Conservation (phyloP, 2,329 filamentous ascomycete genomes). For the Arachnomyces sp. region DNA sequence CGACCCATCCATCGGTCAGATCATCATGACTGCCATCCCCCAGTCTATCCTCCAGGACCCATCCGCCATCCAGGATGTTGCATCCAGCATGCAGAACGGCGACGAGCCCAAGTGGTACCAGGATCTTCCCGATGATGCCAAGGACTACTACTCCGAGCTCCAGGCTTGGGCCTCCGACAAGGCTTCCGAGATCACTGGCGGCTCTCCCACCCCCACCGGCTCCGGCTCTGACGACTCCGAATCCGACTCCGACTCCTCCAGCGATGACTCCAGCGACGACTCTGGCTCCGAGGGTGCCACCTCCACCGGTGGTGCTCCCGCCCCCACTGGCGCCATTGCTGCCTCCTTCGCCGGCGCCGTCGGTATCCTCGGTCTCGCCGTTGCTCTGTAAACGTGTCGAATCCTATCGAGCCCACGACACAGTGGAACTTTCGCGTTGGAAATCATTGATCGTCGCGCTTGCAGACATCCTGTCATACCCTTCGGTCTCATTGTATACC, state of each 20-base stretch:
- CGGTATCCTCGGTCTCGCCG: constrained; percentile 13
- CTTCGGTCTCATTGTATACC: too few species aligned
- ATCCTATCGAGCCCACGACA: too few species aligned
- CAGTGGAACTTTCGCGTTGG: too few species aligned
- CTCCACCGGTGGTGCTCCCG: constrained; percentile 7
- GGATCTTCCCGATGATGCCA: constrained; percentile 9
- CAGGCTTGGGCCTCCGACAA: constrained; percentile 1
- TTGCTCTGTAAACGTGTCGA: constrained; percentile 11
- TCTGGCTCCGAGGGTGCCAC: not conserved
- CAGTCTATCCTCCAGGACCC: not conserved
- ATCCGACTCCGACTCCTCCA: not conserved
- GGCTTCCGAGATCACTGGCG: constrained; percentile 1
- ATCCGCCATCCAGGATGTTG: not conserved
- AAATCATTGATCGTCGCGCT: too few species aligned
- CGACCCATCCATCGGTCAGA: not conserved
- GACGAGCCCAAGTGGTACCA: constrained; percentile 11
- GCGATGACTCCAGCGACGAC: too few species aligned
- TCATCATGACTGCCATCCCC: not conserved
- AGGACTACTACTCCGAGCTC: constrained; percentile 7
- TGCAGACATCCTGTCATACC: too few species aligned
- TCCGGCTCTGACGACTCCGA: not conserved
- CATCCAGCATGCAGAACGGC: constrained; percentile 9
- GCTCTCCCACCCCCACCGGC: not conserved
- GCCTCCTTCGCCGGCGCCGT: constrained; percentile 13
- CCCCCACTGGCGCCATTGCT: constrained; percentile 8